phyloP scores from a whole-genome alignment of 2,329 filamentous ascomycete genomes.

The Proliferodiscus dingleyae region DNA sequence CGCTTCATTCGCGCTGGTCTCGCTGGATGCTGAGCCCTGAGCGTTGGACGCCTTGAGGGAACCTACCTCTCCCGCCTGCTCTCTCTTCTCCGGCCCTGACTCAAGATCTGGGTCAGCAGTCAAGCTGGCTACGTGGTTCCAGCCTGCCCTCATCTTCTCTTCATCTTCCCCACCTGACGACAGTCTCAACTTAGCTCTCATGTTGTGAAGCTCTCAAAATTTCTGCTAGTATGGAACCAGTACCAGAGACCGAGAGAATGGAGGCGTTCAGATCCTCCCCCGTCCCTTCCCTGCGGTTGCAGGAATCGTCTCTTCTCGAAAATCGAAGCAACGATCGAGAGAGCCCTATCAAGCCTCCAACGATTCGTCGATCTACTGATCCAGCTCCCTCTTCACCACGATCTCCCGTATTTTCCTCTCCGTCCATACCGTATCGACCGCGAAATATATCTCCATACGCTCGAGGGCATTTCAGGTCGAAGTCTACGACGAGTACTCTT shows the following conservation, averaged over 20 bases:
- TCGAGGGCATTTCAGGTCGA: slow-evolving; percentile 52
- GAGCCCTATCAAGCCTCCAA: slow-evolving; percentile 42
- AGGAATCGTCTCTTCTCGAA: slow-evolving; percentile 22
- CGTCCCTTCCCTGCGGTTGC: slow-evolving; percentile 47
- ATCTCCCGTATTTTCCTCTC: slow-evolving; percentile 37
- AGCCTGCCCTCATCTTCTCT: slow-evolving; percentile 1
- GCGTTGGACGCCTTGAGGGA: slow-evolving; percentile 17
- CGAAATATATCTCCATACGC: slow-evolving; percentile 59
- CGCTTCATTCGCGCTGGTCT: slow-evolving; percentile 17
- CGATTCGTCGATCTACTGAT: slow-evolving; percentile 54
- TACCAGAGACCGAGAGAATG: slow-evolving; percentile 64
- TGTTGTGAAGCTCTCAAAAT: slow-evolving; percentile 2
- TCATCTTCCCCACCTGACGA: background rate
- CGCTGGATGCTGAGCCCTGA: slow-evolving; percentile 19
- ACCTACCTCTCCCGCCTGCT: too few relatives aligned
- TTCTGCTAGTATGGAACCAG: slow-evolving; percentile 57
- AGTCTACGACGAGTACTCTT: slow-evolving; percentile 50
- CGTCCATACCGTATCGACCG: slow-evolving; percentile 52
- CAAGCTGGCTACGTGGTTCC: background rate
- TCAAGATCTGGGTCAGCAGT: background rate
- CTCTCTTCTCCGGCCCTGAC: too few relatives aligned
- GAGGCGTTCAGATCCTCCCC: slow-evolving; percentile 59
- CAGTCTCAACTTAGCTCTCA: background rate
- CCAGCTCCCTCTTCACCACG: slow-evolving; percentile 49
- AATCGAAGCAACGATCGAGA: slow-evolving; percentile 14